Base-by-base conservation (phyloP, 495 filamentous ascomycete genomes). In the Darksidea phi region DNA sequence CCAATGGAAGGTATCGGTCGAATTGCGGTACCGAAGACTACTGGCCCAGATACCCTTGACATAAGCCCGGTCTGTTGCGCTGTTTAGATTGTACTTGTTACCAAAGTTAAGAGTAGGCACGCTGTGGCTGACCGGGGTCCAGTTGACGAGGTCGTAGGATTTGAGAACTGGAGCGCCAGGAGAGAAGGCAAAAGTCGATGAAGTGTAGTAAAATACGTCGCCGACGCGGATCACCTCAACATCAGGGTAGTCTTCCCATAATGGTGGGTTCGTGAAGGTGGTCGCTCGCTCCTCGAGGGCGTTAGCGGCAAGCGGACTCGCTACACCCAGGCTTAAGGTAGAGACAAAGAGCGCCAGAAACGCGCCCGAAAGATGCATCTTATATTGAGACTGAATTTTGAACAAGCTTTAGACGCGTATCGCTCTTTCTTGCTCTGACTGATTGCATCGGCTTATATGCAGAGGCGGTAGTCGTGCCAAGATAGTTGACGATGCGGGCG, bases 131-230 rank as follows among this genome's bases (percentile, higher is more conserved):
- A 83, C 74, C 23, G 72, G 74, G 28, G 81, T 77, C 82, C 82
- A 85, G 68, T 82, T 79, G 21, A 78, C 72, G 1, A 86, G 77
- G 66, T 86, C 79, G 58, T 75, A 77, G 1, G 82, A 84, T 15
- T 72, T 72, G 5, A 86, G 74, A 21, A 86, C 72, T 1, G 83
- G 82, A 0, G 83, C 83, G 48, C 83, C 82, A 5, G 82, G 83
- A 8, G 80, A 84, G 66, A 79, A 83, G 55, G 79, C 76, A 67
- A 84, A 78, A 15, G 74, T 82, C 10, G 80, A 84, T 15, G 82
- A 78, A 0, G 80, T 81, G 72, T 80, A 82, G 71, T 83, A 84
- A 70, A 72, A 82, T 2, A 70, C 72, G 34, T 74, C 67, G 48
- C 71, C 69, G n/a, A 78, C 67, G 24, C 78, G 78, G 60, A 81